Conservation (phyloP, 768 basidiomycete species). For the Candolleomyces eurysporus region DNA sequence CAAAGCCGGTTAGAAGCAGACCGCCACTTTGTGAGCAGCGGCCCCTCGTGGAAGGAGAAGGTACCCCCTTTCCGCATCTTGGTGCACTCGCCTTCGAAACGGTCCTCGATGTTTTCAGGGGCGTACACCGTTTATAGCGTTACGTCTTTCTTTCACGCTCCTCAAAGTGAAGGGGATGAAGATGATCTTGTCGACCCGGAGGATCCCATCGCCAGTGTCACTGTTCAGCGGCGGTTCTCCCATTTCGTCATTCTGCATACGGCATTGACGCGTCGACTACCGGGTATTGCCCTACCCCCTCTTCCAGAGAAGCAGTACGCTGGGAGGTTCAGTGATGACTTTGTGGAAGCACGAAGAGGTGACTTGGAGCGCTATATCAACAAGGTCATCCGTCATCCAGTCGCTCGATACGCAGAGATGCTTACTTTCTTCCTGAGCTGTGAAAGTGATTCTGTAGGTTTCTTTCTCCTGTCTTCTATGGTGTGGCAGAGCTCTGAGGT, state of each 20-base stretch:
- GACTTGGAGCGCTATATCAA: constrained; percentile 80
- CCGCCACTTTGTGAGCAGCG: constrained; percentile 66
- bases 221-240: constrained; percentile 80
- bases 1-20: constrained; percentile 55
- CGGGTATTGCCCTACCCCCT: constrained; percentile 76
- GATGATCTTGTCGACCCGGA: constrained; percentile 16
- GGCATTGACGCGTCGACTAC: constrained; percentile 63
- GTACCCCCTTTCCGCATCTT: constrained; percentile 69
- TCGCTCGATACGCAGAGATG: constrained; percentile 76
- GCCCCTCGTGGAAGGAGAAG: constrained; percentile 72
- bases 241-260: constrained; percentile 81
- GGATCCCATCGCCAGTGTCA: constrained; percentile 53
- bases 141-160: constrained; percentile 63
- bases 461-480: not conserved
- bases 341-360: constrained; percentile 78
- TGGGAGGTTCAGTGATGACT: constrained; percentile 75
- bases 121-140: constrained; percentile 76
- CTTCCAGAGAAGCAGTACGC: constrained; percentile 86
- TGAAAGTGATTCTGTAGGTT: constrained; percentile 69
- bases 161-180: constrained; percentile 7
- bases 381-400: constrained; percentile 68
- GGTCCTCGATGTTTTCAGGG: constrained; percentile 60
- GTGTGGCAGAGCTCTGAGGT: not conserved
- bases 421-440: constrained; percentile 77
- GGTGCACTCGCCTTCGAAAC: constrained; percentile 81